Evolutionary conservation across 2,329 filamentous ascomycete genomes (phyloP).

Genomic region (Pezizomycotina sp.): DNA sequence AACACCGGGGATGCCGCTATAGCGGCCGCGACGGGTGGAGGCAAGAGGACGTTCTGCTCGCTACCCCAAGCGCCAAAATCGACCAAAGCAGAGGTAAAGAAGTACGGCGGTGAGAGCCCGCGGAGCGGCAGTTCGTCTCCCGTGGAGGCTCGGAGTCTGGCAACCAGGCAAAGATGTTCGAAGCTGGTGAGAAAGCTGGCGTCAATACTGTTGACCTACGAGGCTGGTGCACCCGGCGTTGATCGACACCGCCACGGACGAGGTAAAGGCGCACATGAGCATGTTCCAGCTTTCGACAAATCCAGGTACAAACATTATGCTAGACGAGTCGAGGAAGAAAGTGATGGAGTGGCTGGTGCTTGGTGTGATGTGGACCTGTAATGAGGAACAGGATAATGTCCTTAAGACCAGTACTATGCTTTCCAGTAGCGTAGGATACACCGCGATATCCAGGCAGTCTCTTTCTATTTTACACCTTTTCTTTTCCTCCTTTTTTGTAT

Average conservation of each 20-base stretch:
- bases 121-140: too few relatives aligned
- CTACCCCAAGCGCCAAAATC: too few relatives aligned
- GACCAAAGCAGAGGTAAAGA: too few relatives aligned
- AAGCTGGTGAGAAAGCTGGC: slow-evolving; percentile 26
- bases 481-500: too few relatives aligned
- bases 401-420: too few relatives aligned
- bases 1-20: slow-evolving; percentile 31
- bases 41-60: slow-evolving; percentile 75
- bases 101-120: too few relatives aligned
- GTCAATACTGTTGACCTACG: slow-evolving; percentile 26
- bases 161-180: slow-evolving; percentile 21
- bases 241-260: slow-evolving; percentile 65
- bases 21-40: slow-evolving; percentile 44
- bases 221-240: slow-evolving; percentile 48
- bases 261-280: slow-evolving; percentile 63
- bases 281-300: slow-evolving; percentile 63
- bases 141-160: too few relatives aligned
- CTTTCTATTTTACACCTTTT: too few relatives aligned
- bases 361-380: too few relatives aligned
- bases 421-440: too few relatives aligned
- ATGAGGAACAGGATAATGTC: too few relatives aligned
- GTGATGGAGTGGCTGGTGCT: slow-evolving; percentile 49
- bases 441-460: too few relatives aligned
- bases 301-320: slow-evolving; percentile 52
- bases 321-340: slow-evolving; percentile 47